Conservation (phyloP, 768 basidiomycete species). For the Mycena vulgaris region DNA sequence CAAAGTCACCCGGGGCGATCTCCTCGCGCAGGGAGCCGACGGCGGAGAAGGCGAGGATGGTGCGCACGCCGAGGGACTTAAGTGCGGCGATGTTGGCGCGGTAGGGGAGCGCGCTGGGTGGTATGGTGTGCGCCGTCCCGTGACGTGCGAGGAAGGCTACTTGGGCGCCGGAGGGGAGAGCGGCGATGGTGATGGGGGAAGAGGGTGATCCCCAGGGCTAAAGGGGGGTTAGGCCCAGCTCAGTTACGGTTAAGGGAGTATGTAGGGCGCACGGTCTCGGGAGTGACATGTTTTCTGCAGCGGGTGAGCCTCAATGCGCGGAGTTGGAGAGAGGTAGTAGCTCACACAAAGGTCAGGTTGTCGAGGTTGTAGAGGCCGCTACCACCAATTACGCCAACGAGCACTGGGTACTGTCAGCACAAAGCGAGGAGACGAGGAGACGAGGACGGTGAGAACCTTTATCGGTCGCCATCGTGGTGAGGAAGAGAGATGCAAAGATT, state of each 20-base stretch:
- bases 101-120: conserved; percentile 85
- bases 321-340: background rate
- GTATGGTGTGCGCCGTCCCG: conserved; percentile 83
- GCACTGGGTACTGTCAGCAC: conserved; percentile 58
- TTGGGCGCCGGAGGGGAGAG: conserved; percentile 84
- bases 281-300: conserved; percentile 84
- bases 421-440: background rate
- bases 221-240: too few relatives aligned
- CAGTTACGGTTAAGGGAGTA: too few relatives aligned
- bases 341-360: conserved; percentile 87
- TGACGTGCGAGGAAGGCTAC: conserved; percentile 96
- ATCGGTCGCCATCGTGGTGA: conserved; percentile 12
- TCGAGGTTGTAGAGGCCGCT: conserved; percentile 95
- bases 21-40: conserved; percentile 97
- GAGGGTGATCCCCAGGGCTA: conserved; percentile 97
- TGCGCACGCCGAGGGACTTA: conserved; percentile 91
- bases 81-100: conserved; percentile 97
- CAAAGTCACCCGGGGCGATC: conserved; percentile 90
- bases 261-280: too few relatives aligned
- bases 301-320: too few relatives aligned
- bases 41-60: conserved; percentile 94
- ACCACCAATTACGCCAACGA: conserved; percentile 93
- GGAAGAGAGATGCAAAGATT: background rate
- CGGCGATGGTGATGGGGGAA: conserved; percentile 92
- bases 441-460: conserved; percentile 8